Conservation (phyloP, 2,329 filamentous ascomycete genomes). For the Stachybotrys elegans region DNA sequence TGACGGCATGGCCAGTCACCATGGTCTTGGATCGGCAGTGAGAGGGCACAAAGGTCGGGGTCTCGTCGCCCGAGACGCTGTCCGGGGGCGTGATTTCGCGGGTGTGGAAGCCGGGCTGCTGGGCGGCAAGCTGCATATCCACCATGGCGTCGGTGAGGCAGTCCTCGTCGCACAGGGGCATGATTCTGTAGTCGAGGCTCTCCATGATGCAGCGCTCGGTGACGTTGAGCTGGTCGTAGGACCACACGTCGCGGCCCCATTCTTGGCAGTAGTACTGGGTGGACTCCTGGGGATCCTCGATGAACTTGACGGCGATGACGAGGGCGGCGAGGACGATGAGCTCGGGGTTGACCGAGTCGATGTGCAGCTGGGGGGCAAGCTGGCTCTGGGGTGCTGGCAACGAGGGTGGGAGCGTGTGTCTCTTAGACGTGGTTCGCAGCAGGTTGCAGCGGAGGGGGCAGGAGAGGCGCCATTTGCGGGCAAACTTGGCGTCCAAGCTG, state of each 20-base stretch:
- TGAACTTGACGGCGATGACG: conserved; percentile 61
- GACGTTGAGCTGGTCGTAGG: conserved; percentile 56
- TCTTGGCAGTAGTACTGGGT: conserved; percentile 46
- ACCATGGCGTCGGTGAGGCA: conserved; percentile 55
- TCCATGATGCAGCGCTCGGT: conserved; percentile 62
- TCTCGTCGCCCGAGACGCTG: conserved; percentile 20
- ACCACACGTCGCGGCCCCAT: conserved; percentile 55
- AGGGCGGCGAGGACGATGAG: conserved; percentile 59
- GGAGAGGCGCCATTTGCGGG: conserved; percentile 55
- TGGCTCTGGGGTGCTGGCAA: conserved; percentile 16
- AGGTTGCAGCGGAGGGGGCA: conserved; percentile 42
- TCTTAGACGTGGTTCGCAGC: conserved; percentile 28
- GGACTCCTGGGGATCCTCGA: conserved; percentile 52
- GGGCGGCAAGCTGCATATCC: conserved; percentile 58
- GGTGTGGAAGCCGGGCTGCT: conserved; percentile 20
- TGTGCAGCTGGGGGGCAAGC: conserved; percentile 40
- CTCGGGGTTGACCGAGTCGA: conserved; percentile 58
- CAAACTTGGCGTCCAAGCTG: conserved; percentile 57
- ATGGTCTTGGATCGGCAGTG: conserved; percentile 32
- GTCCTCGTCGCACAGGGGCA: conserved; percentile 53
- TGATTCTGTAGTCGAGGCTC: conserved; percentile 57
- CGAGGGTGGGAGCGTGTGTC: conserved; percentile 43
- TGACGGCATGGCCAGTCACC: conserved; percentile 13
- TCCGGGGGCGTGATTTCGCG: conserved; percentile 23
- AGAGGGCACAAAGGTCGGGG: conserved; percentile 20